A percentile compares a stretch with the other conserved stretches of the same genome.
Evolutionary conservation across 345 rosid species (phyloP).

Genomic region (Hibiscus tridactylites): DNA sequence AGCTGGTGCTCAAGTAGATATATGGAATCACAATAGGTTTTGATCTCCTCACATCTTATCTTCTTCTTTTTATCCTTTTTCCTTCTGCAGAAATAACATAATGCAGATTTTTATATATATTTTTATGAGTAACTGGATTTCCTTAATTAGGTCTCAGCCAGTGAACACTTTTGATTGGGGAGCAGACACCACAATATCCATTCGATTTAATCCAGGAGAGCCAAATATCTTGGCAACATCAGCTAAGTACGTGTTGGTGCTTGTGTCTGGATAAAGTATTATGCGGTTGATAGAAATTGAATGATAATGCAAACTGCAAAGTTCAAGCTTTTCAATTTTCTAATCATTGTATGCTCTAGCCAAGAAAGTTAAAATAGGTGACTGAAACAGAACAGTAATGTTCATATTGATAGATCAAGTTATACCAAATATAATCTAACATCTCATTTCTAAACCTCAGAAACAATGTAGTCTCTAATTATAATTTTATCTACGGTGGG

Average conservation of each 20-base stretch:
- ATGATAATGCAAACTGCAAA: neutral
- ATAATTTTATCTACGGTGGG: neutral
- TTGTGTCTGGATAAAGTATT: neutral
- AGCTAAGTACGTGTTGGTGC: slow-evolving; percentile 44
- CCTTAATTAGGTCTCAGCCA: slow-evolving; percentile 73
- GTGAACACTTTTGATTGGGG: slow-evolving; percentile 83
- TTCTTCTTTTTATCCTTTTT: neutral
- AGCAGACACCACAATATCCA: slow-evolving; percentile 71
- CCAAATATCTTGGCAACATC: slow-evolving; percentile 77
- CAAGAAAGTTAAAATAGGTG: neutral
- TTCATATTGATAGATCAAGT: neutral
- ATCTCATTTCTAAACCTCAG: neutral
- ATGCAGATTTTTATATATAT: slow-evolving; percentile 5
- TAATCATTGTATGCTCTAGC: neutral
- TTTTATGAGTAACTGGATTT: neutral
- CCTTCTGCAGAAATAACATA: neutral
- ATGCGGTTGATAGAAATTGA: neutral
- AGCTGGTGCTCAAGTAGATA: slow-evolving; percentile 84
- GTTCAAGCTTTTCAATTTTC: neutral
- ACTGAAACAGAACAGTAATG: neutral
- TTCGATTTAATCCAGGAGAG: slow-evolving; percentile 90
- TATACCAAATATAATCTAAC: neutral
- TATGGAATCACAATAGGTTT: slow-evolving; percentile 96
- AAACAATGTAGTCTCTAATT: no score
- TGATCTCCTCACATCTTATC: slow-evolving; percentile 7